Evolutionary conservation across 768 basidiomycete genomes (phyloP).

Genomic region (Mycena chlorophos): DNA sequence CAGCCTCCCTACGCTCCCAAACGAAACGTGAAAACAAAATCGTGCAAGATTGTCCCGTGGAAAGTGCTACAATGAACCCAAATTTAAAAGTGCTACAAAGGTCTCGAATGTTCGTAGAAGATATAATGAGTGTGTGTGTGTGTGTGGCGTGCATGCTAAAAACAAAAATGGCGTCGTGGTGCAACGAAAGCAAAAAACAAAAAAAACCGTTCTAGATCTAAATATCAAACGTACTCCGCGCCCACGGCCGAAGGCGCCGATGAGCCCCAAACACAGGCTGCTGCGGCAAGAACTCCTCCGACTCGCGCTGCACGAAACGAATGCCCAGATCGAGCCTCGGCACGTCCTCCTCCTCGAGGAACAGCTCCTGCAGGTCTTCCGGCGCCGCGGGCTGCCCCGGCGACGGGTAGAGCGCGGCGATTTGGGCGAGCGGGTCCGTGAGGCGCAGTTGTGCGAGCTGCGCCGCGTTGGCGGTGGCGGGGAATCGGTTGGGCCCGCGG

Average conservation of each 20-base stretch:
- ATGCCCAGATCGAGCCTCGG: conserved; percentile 12
- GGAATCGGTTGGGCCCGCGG: conserved; percentile 3
- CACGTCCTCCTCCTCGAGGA: conserved; percentile 13
- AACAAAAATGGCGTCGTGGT: too few species aligned
- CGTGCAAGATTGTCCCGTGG: too few species aligned
- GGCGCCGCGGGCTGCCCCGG: not conserved
- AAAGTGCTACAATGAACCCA: too few species aligned
- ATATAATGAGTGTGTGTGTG: too few species aligned
- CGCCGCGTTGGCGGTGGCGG: conserved; percentile 4
- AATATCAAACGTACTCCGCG: not conserved
- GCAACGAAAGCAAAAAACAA: too few species aligned
- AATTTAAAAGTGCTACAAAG: too few species aligned
- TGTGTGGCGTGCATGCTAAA: too few species aligned
- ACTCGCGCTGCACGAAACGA: not conserved
- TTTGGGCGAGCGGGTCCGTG: conserved; percentile 17
- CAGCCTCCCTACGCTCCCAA: too few species aligned
- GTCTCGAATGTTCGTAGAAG: too few species aligned
- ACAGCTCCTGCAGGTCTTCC: conserved; percentile 17
- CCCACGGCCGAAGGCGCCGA: not conserved
- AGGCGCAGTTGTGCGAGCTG: conserved; percentile 20
- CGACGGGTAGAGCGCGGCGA: conserved; percentile 16
- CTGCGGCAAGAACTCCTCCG: not conserved
- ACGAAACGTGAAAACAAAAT: too few species aligned
- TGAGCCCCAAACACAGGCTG: not conserved
- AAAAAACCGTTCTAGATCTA: too few species aligned